These are phyloP conservation scores for Rhizopogon sp. DNA, from an alignment of 768 basidiomycete species.

Conservation along the genomic window DNA sequence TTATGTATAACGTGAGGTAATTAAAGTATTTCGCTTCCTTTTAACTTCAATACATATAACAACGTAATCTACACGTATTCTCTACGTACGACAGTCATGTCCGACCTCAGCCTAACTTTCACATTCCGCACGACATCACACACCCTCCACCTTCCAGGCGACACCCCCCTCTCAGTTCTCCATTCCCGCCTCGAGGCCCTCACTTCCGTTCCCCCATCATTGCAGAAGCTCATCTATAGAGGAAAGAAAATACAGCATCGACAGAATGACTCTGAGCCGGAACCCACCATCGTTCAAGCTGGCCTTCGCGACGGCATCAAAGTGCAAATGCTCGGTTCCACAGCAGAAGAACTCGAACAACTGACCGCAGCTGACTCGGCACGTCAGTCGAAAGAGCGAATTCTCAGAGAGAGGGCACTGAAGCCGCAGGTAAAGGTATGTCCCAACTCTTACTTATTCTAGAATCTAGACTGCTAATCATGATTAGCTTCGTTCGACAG, in stretches of 20 bases:
- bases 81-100: too few species aligned
- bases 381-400: constrained; percentile 48
- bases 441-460: background rate
- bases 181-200: constrained; percentile 52
- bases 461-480: background rate
- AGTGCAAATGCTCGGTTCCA: constrained; percentile 69
- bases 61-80: too few species aligned
- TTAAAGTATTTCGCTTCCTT: too few species aligned
- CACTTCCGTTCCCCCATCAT: constrained; percentile 56
- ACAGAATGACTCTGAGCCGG: constrained; percentile 8
- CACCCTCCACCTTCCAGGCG: constrained; percentile 41
- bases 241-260: constrained; percentile 45
- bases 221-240: constrained; percentile 72
- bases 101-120: constrained; percentile 19
- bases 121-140: constrained; percentile 46
- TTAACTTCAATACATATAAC: too few species aligned
- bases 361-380: constrained; percentile 55
- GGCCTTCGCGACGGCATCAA: constrained; percentile 66
- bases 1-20: too few species aligned
- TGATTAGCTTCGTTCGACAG: constrained; percentile 53
- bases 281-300: constrained; percentile 33
- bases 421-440: constrained; percentile 56
- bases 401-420: constrained; percentile 53
- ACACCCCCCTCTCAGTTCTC: constrained; percentile 47
- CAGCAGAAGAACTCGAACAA: constrained; percentile 48